Evolutionary conservation across 805 yeast genomes (phyloP), one percentile per base, ranked within the genome.

Genomic region (Yamadazyma sp.): DNA sequence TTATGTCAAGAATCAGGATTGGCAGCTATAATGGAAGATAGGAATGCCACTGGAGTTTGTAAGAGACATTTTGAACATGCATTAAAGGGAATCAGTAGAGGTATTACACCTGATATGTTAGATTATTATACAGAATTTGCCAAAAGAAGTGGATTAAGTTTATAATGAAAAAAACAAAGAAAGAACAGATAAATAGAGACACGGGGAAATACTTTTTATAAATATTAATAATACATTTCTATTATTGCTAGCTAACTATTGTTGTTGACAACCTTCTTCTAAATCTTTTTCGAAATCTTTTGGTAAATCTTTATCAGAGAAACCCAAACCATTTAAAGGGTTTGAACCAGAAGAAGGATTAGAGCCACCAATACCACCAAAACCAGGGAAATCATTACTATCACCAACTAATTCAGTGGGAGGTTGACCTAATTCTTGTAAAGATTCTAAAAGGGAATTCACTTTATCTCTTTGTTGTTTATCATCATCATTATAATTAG

Each of bases 1-100:
- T 57, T 91, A 14, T 86, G 96, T 49, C 98, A 89, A 56, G 97
- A 91, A 58, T 96, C 98, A 0, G 98, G 98, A 2, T 62, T 93
- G 9, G 77, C 84, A n/a, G 96, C 98, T 0, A 80, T 93, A 39
- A 87, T 86, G 82, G 96, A 86, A 47, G 62, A 84, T 43, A 58
- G 73, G 5, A 62, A 76, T 4, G 72, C 84, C 7, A 50, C 52
- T 1, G 45, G 48, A 5, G 94, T 89, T 0, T 56, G 59, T n/a
- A 68, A 65, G 40, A 64, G 65, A 21, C 96, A 93, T 55, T 88
- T 87, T 48, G 79, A 74, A 18, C 69, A 67, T 35, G 97, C 95
- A 0, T 50, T 91, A 35, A 49, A 52, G 19, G 82, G 80, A 1
- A 73, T 89, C 13, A 75, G 88, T 7, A 75, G 73, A 50, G 93